Evolutionary conservation across 345 rosid species (phyloP).

Genomic region (Abelmoschus esculentus): DNA sequence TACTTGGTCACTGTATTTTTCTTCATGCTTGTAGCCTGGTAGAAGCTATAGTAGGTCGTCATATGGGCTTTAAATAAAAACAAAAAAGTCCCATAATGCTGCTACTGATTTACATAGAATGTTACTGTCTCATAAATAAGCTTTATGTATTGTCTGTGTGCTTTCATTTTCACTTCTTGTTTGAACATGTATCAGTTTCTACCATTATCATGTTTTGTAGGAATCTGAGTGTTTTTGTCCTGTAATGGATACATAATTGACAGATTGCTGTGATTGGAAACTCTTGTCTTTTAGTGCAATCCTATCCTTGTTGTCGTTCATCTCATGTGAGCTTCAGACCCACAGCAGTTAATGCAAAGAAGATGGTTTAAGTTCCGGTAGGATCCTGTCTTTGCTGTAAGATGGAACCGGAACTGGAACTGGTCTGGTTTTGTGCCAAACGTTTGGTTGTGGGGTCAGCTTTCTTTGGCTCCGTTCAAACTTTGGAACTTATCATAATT

Average conservation of each 20-base stretch:
- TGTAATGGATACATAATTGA: conserved; percentile 18
- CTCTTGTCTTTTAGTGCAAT: conserved; percentile 14
- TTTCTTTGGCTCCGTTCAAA: conserved; percentile 1
- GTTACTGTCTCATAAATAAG: conserved; percentile 34
- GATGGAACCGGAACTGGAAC: neutral
- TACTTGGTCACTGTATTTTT: neutral
- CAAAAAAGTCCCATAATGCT: neutral
- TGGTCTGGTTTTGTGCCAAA: neutral
- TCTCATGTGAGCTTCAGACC: conserved; percentile 10
- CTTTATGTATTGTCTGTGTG: neutral
- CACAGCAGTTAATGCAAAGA: neutral
- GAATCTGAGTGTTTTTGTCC: conserved; percentile 18
- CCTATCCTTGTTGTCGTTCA: conserved; percentile 1
- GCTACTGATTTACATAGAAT: conserved; percentile 11
- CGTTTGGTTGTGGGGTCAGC: conserved; percentile 10
- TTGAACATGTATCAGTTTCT: neutral
- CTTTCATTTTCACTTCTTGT: neutral
- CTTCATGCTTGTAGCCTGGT: conserved; percentile 13
- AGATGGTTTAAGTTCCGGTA: conserved; percentile 7
- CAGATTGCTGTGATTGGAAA: conserved; percentile 11
- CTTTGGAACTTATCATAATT: conserved; percentile 25
- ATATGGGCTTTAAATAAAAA: conserved; percentile 17
- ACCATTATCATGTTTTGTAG: conserved; percentile 6
- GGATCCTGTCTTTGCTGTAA: neutral
- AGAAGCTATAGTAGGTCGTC: conserved; percentile 11